These are phyloP conservation scores for Dentipellis sp. DNA, from an alignment of 768 basidiomycete species.

Conservation along the genomic window DNA sequence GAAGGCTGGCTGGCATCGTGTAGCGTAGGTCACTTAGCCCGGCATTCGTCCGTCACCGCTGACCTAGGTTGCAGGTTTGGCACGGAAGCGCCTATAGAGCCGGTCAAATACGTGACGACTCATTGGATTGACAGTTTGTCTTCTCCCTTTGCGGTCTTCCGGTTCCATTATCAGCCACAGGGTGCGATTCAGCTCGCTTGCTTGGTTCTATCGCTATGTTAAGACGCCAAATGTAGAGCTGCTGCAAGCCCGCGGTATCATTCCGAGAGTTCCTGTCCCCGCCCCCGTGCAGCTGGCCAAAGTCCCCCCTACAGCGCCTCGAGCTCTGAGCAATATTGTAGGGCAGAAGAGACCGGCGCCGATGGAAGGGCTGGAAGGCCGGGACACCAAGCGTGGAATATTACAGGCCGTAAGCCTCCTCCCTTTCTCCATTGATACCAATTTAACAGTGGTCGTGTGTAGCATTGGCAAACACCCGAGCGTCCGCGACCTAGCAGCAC, in stretches of 20 bases:
- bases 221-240: background rate
- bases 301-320: too few species aligned
- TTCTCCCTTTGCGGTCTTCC: background rate
- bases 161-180: background rate
- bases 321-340: too few species aligned
- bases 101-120: background rate
- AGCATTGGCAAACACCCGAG: too few species aligned
- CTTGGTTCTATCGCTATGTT: background rate
- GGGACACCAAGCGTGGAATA: too few species aligned
- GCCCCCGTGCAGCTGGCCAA: too few species aligned
- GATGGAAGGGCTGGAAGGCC: too few species aligned
- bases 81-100: too few species aligned
- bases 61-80: background rate
- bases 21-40: background rate
- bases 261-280: background rate
- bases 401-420: too few species aligned
- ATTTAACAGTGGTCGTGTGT: too few species aligned
- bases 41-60: background rate
- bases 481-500: too few species aligned
- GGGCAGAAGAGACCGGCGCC: too few species aligned
- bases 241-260: background rate
- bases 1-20: background rate
- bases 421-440: too few species aligned
- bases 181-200: background rate
- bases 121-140: background rate